Conservation (phyloP, 257 asterid genomes). For the Jasminum sambac region DNA sequence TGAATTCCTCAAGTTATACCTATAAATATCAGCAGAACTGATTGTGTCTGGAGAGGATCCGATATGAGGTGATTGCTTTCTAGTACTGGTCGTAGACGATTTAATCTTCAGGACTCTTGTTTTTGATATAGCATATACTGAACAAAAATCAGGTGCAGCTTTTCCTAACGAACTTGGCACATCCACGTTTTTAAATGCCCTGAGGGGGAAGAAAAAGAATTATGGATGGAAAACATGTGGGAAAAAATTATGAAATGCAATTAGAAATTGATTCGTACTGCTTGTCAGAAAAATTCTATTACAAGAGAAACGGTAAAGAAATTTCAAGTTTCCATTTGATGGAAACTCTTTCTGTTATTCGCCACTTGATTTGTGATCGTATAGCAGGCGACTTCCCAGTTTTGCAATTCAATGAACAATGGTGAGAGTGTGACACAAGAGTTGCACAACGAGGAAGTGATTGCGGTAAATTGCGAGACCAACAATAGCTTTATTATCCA, state of each 20-base stretch:
- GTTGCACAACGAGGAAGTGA: neutral
- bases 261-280: neutral
- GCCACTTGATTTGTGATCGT: neutral
- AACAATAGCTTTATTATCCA: neutral
- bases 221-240: too few relatives aligned
- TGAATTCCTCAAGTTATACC: slow-evolving; percentile 35
- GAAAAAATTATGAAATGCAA: neutral
- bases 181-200: slow-evolving; percentile 71
- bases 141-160: slow-evolving; percentile 62
- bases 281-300: neutral
- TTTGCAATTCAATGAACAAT: neutral
- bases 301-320: neutral
- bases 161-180: slow-evolving; percentile 52
- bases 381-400: neutral
- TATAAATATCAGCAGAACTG: slow-evolving; percentile 24
- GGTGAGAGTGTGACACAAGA: neutral
- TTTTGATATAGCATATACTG: slow-evolving; percentile 61
- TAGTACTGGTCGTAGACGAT: slow-evolving; percentile 39
- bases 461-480: neutral
- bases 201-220: slow-evolving; percentile 12
- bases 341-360: neutral
- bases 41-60: slow-evolving; percentile 27
- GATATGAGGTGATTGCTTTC: slow-evolving; percentile 29
- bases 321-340: neutral
- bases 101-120: slow-evolving; percentile 44